Evolutionary conservation across 1,284 basidiomycete genomes (phyloP).

Genomic region (Ustilago curta): DNA sequence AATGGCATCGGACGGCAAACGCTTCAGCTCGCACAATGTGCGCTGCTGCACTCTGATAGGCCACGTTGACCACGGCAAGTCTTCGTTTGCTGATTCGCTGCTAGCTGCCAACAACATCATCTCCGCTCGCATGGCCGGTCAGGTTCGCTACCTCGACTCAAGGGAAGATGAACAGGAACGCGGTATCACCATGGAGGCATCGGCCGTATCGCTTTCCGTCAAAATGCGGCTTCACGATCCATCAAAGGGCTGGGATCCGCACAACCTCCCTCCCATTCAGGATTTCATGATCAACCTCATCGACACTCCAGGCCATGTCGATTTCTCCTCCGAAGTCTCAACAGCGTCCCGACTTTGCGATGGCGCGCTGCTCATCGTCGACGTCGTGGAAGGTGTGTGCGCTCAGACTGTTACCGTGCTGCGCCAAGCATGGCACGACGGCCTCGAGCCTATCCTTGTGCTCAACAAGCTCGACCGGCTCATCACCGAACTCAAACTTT

Average conservation of each 20-base stretch:
- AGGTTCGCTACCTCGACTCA: conserved; percentile 94
- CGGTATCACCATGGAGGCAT: conserved; percentile 99
- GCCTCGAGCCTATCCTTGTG: conserved; percentile 88
- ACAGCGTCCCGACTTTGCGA: conserved; percentile 93
- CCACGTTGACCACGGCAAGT: conserved; percentile 69
- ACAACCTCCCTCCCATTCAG: conserved; percentile 65
- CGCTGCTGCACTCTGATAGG: conserved; percentile 68
- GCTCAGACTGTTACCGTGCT: conserved; percentile 97
- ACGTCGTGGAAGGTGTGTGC: conserved; percentile 97
- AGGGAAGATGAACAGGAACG: conserved; percentile 97
- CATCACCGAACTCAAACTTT: conserved; percentile 90
- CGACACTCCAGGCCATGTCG: conserved; percentile 98
- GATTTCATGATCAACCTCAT: conserved; percentile 92
- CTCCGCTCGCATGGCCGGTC: conserved; percentile 91
- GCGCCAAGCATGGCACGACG: conserved; percentile 92
- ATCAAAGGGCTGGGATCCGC: conserved; percentile 50
- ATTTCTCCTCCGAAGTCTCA: conserved; percentile 97
- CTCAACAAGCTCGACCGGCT: conserved; percentile 98
- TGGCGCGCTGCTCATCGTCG: conserved; percentile 94
- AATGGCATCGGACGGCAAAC: conserved; percentile 46
- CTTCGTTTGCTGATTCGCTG: conserved; percentile 88
- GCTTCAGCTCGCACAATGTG: conserved; percentile 63
- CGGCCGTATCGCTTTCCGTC: conserved; percentile 75
- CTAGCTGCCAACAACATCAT: conserved; percentile 98
- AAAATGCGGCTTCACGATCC: conserved; percentile 60